phyloP scores from a whole-genome alignment of 495 filamentous ascomycete genomes.

The Thermothielavioides terrestris region DNA sequence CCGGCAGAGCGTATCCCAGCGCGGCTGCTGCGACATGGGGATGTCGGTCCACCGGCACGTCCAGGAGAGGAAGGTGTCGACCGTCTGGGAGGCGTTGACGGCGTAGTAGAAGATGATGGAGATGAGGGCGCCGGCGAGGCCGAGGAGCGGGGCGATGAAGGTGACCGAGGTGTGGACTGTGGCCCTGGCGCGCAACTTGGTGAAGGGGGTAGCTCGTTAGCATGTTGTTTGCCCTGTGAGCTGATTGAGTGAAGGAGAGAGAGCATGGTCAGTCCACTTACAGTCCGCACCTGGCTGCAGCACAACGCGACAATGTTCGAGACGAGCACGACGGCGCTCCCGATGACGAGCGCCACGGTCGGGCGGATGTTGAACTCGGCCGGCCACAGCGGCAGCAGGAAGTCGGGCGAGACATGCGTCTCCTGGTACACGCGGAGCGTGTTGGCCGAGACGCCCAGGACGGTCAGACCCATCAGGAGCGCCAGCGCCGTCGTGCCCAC shows the following conservation, averaged over 20 bases:
- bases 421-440: constrained; percentile 40
- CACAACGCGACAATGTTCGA: constrained; percentile 36
- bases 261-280: no score
- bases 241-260: not conserved
- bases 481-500: constrained; percentile 40
- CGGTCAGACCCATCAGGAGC: constrained; percentile 38
- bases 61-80: constrained; percentile 46
- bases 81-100: constrained; percentile 39
- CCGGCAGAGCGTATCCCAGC: constrained; percentile 41
- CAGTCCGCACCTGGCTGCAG: constrained; percentile 32
- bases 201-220: not conserved
- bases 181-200: constrained; percentile 35
- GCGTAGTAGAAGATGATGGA: constrained; percentile 46
- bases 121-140: constrained; percentile 39
- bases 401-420: constrained; percentile 36
- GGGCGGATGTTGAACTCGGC: constrained; percentile 43
- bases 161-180: constrained; percentile 31
- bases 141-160: constrained; percentile 33
- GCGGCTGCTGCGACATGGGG: constrained; percentile 37
- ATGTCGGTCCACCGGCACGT: constrained; percentile 44
- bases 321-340: constrained; percentile 35
- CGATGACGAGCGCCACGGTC: constrained; percentile 40
- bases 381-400: constrained; percentile 43
- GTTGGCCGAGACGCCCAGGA: constrained; percentile 43
- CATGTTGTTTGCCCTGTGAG: not conserved